Evolutionary conservation across 106 monocot genomes (phyloP), one percentile per base, ranked within the genome.

Genomic region (Vanilla planifolia): DNA sequence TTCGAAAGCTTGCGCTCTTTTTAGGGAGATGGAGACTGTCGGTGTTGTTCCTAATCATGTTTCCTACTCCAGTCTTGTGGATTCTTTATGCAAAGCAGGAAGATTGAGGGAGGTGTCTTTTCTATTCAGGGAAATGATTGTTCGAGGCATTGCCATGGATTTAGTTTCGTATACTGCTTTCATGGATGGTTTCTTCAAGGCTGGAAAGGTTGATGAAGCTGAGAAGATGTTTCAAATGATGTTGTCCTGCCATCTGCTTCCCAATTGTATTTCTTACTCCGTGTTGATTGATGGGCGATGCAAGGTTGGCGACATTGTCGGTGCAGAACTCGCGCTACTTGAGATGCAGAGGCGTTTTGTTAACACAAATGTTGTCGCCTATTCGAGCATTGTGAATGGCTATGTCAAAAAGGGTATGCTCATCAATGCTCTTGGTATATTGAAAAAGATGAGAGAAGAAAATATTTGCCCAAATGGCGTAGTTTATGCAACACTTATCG

Each of bases 21-120:
- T 98, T 47, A 79, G 85, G 75, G 85, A 98, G 73, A 92, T 98
- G 98, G 92, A 85, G 56, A 81, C 73, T 56, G 72, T 75, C 56
- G 81, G 74, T 40, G 48, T 80, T 27, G 33, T 56, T 60, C 79
- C 88, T 6, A 92, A 92, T 33, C 92, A 88, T 75, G 84, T 92
- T 16, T 59, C 92, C 1, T 98, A 92, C 60, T 70, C 81, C 33
- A 80, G 59, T 40, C 40, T 98, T 10, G 70, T 84, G 22, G 75
- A 80, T 75, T 73, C 73, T 0, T 77, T 91, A 34, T 69, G 48
- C 25, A 87, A 82, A 71, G 35, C 56, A 2, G 79, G 84, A 15
- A 79, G 65, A 68, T 8, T 28, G 6, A 70, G 51, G 42, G 69
- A 75, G 7, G 51, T 72, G 16, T 66, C 63, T 51, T 48, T 62